Evolutionary conservation across 2,329 filamentous ascomycete genomes (phyloP), one percentile per base, ranked within the genome.

Genomic region (Trichoderma pleuroti): DNA sequence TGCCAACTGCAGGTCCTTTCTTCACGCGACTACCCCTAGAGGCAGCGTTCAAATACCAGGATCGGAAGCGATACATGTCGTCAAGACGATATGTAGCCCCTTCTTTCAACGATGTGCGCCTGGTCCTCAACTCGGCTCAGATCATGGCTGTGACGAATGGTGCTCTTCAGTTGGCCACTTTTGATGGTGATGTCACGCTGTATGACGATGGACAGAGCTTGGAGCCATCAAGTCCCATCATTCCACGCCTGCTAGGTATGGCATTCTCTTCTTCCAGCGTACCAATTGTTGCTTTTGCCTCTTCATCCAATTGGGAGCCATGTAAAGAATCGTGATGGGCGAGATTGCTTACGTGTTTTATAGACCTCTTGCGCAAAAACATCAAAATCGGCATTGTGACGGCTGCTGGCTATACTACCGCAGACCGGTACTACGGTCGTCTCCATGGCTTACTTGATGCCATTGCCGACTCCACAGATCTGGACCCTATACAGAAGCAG

Each of bases 181-280:
- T 99, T 79, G 96, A 99, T 80, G 96, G 96, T 81, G 96, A 99
- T 81, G 94, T 99, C 64, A 99, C 96, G 1, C 86, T 99, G 26
- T 99, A 99, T 80, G 92, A 94, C 70, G 92, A 99, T 77, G 96
- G 96, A 14, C 87, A 93, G 76, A 93, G 89, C 73, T 85, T 99
- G 10, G 89, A 91, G 68, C 85, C 90, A 0, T 85, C 88, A 18
- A 97, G 92, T 78, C 92, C 93, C 0, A 89, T 97, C 18, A 94
- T 98, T 67, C 83, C 86, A 1, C 83, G 86, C 32, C 84, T 91
- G 46, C 79, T 91, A 21, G 81, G 85, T 85, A 77, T 71, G 78
- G 71, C 2, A 28, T 36, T 8, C 18, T 18, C 30, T n/a, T 6
- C 21, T 2, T 14, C 0, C 4, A 9, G 6, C 5, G 0, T 14